Evolutionary conservation across 257 asterid species (phyloP), one percentile per base, ranked within the genome.

Genomic region (Ballota nigra): DNA sequence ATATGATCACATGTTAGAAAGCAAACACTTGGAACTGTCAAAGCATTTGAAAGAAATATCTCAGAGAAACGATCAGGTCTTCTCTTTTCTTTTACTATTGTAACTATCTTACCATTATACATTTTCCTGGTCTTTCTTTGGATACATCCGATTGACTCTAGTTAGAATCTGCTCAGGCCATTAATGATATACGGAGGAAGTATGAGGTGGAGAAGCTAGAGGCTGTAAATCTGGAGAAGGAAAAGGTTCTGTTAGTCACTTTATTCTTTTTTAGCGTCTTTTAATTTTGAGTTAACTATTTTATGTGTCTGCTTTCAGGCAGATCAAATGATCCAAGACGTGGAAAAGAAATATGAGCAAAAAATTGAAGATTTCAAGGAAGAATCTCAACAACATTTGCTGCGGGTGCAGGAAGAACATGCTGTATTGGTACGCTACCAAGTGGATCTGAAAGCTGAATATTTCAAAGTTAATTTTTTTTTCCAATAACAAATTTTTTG

Each of bases 21-120:
- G 83, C 84, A 92, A 89, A 78, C 97, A 95, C 18, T 72, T 83
- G 41, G 99, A 95, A 76, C 83, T 95, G 71, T 95, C 97, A n/a
- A 92, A 86, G 79, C 94, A 92, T 82, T 79, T 95, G 86, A 95
- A 95, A 81, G 99, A 95, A 82, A 88, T 95, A 79, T 95, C 99
- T 69, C 97, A 83, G 81, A 88, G 84, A 78, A 95, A 92, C 81
- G 99, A 95, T 77, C 93, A 88, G 98, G 99, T 91, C 60, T 60
- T 60, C 49, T 69, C 47, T 68, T 66, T 63, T 49, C 20, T 61
- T 68, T 56, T 57, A 59, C 47, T 56, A 33, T 63, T 55, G 18
- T 72, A 59, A 18, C 43, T 66, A 38, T 61, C 60, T 61, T 49
- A 58, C 6, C 51, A 60, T 19, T 23, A 41, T 63, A 59, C 59